phyloP scores from a whole-genome alignment of 1,139 yeast genomes.

The Debaryomyces subglobosus region DNA sequence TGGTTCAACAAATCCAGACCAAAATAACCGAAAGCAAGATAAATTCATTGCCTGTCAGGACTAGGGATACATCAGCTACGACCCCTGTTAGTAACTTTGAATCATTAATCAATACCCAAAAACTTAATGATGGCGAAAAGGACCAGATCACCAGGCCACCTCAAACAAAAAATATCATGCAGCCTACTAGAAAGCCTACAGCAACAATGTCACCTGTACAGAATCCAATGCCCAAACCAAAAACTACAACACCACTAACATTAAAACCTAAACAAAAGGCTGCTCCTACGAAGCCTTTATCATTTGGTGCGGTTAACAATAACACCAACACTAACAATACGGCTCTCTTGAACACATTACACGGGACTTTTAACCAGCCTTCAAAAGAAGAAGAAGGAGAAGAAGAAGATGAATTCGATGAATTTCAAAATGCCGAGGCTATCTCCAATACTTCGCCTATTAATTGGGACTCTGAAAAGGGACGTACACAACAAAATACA shows the following conservation, averaged over 20 bases:
- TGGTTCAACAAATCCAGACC: constrained; percentile 33
- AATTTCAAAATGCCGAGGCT: constrained; percentile 30
- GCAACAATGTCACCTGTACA: neutral
- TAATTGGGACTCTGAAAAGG: constrained; percentile 25
- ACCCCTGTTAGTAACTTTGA: constrained; percentile 25
- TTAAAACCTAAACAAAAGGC: constrained; percentile 14
- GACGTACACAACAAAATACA: constrained; percentile 2
- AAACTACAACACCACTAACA: constrained; percentile 12
- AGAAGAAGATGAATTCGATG: constrained; percentile 35
- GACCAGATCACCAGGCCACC: constrained; percentile 32
- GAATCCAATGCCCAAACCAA: neutral
- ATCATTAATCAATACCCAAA: constrained; percentile 37
- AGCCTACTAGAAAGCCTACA: constrained; percentile 15
- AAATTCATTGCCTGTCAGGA: constrained; percentile 25
- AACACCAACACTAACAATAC: constrained; percentile 16
- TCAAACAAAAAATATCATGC: constrained; percentile 18
- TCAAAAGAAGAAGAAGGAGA: constrained; percentile 24
- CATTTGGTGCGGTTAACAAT: constrained; percentile 29
- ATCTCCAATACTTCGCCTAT: constrained; percentile 12
- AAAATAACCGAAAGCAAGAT: constrained; percentile 33
- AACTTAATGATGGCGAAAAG: constrained; percentile 31
- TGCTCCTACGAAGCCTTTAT: constrained; percentile 16
- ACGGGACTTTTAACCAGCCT: constrained; percentile 20
- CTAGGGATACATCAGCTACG: neutral
- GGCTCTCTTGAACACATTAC: constrained; percentile 25